Evolutionary conservation across 2,329 filamentous ascomycete species (phyloP).

Genomic region (Nemania serpens): DNA sequence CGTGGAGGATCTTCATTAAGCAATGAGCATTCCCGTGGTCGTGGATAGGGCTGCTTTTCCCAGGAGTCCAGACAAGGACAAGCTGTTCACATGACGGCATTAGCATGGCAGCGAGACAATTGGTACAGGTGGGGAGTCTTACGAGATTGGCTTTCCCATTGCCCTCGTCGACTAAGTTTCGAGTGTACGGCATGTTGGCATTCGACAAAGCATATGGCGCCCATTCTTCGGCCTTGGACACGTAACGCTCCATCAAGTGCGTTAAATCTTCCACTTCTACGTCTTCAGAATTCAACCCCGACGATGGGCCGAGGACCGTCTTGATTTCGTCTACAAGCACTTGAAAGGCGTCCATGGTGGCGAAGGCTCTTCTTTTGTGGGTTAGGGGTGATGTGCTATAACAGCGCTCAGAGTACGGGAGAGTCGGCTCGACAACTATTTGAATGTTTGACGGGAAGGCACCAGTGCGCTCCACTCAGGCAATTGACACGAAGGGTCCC

Average conservation of each 20-base stretch:
- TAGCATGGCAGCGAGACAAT: slow-evolving; percentile 21
- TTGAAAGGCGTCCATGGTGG: slow-evolving; percentile 61
- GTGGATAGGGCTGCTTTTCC: slow-evolving; percentile 82
- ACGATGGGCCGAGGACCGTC: slow-evolving; percentile 75
- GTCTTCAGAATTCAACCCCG: slow-evolving; percentile 80
- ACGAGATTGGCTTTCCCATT: slow-evolving; percentile 69
- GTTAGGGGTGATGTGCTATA: slow-evolving; percentile 4
- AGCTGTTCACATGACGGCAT: slow-evolving; percentile 58
- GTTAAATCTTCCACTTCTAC: slow-evolving; percentile 76
- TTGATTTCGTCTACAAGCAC: slow-evolving; percentile 75
- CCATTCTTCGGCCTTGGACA: slow-evolving; percentile 74
- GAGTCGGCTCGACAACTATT: slow-evolving; percentile 10
- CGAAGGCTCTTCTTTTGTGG: slow-evolving; percentile 12
- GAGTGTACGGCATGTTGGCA: slow-evolving; percentile 72
- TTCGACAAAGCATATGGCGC: slow-evolving; percentile 75
- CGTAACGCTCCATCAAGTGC: slow-evolving; percentile 74
- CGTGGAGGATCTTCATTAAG: slow-evolving; percentile 86
- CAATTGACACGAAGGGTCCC: not conserved
- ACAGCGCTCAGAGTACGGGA: slow-evolving; percentile 9
- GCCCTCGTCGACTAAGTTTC: slow-evolving; percentile 87
- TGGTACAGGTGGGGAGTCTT: slow-evolving; percentile 33
- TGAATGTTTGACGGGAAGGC: slow-evolving; percentile 5
- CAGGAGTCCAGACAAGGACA: slow-evolving; percentile 86
- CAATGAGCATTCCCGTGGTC: slow-evolving; percentile 90
- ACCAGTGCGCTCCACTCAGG: not conserved